phyloP scores from a whole-genome alignment of 2,329 filamentous ascomycete species.

The Microcera coccophila region DNA sequence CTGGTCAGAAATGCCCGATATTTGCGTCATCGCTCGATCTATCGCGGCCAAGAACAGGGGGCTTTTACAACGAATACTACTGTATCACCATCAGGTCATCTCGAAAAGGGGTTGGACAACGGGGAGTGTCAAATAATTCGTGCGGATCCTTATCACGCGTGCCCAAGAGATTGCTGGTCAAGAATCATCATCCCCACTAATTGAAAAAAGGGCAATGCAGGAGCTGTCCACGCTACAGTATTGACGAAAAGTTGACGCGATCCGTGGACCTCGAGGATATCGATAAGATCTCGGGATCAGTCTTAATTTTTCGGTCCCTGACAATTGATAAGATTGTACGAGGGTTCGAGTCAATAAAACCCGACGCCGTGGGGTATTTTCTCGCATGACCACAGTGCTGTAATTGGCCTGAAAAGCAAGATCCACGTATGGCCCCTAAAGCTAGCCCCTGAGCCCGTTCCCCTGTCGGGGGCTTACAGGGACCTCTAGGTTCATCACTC shows the following conservation, averaged over 20 bases:
- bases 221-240: background rate
- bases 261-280: background rate
- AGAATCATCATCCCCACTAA: constrained; percentile 7
- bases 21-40: background rate
- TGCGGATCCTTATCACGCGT: constrained; percentile 19
- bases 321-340: background rate
- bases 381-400: too few relatives aligned
- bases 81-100: constrained; percentile 11
- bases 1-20: background rate
- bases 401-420: too few relatives aligned
- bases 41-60: background rate
- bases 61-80: background rate
- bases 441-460: too few relatives aligned
- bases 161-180: constrained; percentile 11
- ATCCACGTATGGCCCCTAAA: too few relatives aligned
- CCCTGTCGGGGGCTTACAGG: too few relatives aligned
- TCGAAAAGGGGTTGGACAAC: constrained; percentile 12
- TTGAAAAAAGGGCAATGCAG: constrained; percentile 2
- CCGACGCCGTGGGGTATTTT: too few relatives aligned
- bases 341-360: too few relatives aligned
- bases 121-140: constrained; percentile 10
- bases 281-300: background rate
- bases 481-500: too few relatives aligned
- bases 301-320: background rate
- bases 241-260: too few relatives aligned